These are phyloP conservation scores for Talaromyces sp. DNA, from an alignment of 2,329 filamentous ascomycete species.

Conservation along the genomic window DNA sequence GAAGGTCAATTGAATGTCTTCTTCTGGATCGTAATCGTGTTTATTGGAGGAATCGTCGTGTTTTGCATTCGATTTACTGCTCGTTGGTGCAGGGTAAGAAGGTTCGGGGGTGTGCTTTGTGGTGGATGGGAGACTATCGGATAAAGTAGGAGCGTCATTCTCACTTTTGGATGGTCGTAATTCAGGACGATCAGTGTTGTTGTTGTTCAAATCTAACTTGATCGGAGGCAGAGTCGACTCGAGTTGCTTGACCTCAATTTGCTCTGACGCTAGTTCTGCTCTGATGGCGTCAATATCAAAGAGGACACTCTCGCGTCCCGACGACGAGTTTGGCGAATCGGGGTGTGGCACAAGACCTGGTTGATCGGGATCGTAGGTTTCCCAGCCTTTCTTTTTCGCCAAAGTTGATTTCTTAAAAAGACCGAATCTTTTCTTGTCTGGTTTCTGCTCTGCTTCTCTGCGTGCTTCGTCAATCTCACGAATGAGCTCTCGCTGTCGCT, in stretches of 20 bases:
- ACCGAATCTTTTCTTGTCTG: slow-evolving; percentile 67
- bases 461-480: slow-evolving; percentile 95
- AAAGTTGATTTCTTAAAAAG: slow-evolving; percentile 77
- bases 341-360: slow-evolving; percentile 30
- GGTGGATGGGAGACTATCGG: slow-evolving; percentile 21
- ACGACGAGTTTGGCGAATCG: slow-evolving; percentile 26
- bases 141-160: slow-evolving; percentile 27
- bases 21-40: slow-evolving; percentile 24
- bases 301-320: slow-evolving; percentile 57
- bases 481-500: slow-evolving; percentile 87
- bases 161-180: slow-evolving; percentile 43
- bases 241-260: slow-evolving; percentile 71
- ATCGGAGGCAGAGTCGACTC: slow-evolving; percentile 87
- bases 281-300: slow-evolving; percentile 96
- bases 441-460: slow-evolving; percentile 77
- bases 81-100: background rate
- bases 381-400: slow-evolving; percentile 81
- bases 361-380: slow-evolving; percentile 75
- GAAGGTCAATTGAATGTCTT: slow-evolving; percentile 65
- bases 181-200: slow-evolving; percentile 25
- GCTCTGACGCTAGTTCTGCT: slow-evolving; percentile 73
- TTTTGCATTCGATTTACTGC: background rate
- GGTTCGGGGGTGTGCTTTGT: slow-evolving; percentile 14
- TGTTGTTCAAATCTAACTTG: slow-evolving; percentile 62
- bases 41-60: background rate